A percentile compares a stretch with the other conserved stretches of the same genome.
phyloP scores from a whole-genome alignment of 768 basidiomycete genomes.

The Scleroderma citrinum region DNA sequence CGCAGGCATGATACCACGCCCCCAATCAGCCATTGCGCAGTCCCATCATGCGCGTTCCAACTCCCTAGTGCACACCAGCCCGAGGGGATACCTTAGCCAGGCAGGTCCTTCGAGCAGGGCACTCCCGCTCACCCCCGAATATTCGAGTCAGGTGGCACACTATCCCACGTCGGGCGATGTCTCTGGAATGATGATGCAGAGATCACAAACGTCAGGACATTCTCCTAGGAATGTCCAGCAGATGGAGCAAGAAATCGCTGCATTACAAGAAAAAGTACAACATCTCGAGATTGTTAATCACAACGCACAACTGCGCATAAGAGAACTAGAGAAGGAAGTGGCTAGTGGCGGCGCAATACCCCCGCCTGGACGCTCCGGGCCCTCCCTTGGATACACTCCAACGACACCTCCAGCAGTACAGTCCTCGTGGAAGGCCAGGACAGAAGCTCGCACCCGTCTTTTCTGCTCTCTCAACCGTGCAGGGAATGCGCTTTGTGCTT shows the following conservation, averaged over 20 bases:
- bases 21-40: slow-evolving; percentile 12
- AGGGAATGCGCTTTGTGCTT: slow-evolving; percentile 83
- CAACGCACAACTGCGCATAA: slow-evolving; percentile 41
- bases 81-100: slow-evolving; percentile 17
- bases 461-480: slow-evolving; percentile 83
- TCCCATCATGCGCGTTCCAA: slow-evolving; percentile 17
- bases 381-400: slow-evolving; percentile 10
- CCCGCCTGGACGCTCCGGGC: not conserved
- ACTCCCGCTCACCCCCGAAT: slow-evolving; percentile 1
- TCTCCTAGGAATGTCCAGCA: slow-evolving; percentile 20
- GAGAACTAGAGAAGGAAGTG: slow-evolving; percentile 43
- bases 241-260: slow-evolving; percentile 46
- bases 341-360: slow-evolving; percentile 25
- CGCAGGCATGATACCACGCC: slow-evolving; percentile 17
- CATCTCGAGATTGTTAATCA: slow-evolving; percentile 61
- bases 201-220: slow-evolving; percentile 18
- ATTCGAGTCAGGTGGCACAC: slow-evolving; percentile 2
- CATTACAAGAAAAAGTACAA: slow-evolving; percentile 50
- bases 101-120: slow-evolving; percentile 11
- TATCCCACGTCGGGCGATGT: slow-evolving; percentile 1
- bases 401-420: slow-evolving; percentile 39
- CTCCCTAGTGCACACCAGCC: slow-evolving; percentile 12
- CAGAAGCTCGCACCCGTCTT: slow-evolving; percentile 60
- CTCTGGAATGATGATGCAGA: slow-evolving; percentile 13
- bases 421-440: slow-evolving; percentile 64